These are phyloP conservation scores for Claviceps maximensis DNA, from an alignment of 2,329 filamentous ascomycete species.

Conservation along the genomic window DNA sequence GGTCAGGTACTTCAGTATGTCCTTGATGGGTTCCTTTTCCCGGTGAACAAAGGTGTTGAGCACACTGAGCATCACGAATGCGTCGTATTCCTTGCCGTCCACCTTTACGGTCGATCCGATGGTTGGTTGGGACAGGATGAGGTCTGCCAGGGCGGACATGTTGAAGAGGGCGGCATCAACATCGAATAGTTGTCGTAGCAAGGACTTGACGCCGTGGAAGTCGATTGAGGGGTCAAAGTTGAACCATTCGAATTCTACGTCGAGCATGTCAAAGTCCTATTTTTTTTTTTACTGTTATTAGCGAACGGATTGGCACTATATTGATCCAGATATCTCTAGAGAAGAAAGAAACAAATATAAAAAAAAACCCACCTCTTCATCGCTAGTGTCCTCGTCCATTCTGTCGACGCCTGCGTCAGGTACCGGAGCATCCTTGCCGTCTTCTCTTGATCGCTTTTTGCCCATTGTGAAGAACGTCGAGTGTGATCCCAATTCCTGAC, in stretches of 20 bases:
- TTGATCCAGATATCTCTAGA: too few relatives aligned
- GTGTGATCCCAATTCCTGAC: not conserved
- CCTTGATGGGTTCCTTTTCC: conserved; percentile 57
- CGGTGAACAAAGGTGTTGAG: conserved; percentile 71
- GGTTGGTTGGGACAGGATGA: conserved; percentile 74
- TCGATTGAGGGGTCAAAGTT: conserved; percentile 82
- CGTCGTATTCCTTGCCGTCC: conserved; percentile 85
- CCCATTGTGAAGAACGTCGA: conserved; percentile 24
- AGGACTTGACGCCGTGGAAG: conserved; percentile 85
- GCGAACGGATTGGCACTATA: too few relatives aligned
- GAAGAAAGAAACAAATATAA: not conserved
- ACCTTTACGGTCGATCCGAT: conserved; percentile 94
- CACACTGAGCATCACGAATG: conserved; percentile 83
- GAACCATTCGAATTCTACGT: conserved; percentile 98
- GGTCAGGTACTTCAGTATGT: conserved; percentile 58
- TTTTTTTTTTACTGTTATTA: not conserved
- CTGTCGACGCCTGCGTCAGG: conserved; percentile 31
- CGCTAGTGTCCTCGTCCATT: conserved; percentile 39
- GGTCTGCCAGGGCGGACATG: conserved; percentile 70
- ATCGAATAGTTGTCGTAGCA: conserved; percentile 86
- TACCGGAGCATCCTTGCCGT: conserved; percentile 27
- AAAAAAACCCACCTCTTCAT: conserved; percentile 33
- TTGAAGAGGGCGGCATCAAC: conserved; percentile 76
- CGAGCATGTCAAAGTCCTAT: conserved; percentile 79
- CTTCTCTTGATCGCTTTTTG: conserved; percentile 37